phyloP scores from a whole-genome alignment of 1,284 basidiomycete genomes.

The Austroboletus niveus region DNA sequence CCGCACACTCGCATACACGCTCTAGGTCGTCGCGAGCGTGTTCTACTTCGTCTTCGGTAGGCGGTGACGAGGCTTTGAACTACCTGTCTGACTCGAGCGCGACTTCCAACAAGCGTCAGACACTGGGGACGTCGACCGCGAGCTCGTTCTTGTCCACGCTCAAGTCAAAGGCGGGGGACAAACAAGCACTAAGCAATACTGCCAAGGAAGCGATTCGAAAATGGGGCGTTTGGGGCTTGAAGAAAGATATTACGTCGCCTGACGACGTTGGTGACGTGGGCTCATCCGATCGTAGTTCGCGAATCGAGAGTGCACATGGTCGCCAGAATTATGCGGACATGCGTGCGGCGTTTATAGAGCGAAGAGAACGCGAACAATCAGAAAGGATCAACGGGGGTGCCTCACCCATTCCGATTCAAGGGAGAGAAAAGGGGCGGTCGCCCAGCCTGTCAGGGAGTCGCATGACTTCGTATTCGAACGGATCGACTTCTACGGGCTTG shows the following conservation, averaged over 20 bases:
- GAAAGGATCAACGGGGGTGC: slow-evolving; percentile 23
- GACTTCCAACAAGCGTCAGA: slow-evolving; percentile 30
- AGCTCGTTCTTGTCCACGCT: slow-evolving; percentile 70
- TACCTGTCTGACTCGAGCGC: slow-evolving; percentile 29
- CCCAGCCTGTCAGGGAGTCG: slow-evolving; percentile 29
- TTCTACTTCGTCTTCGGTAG: slow-evolving; percentile 32
- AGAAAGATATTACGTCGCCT: slow-evolving; percentile 45
- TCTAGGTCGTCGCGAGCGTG: slow-evolving; percentile 27
- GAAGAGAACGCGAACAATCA: slow-evolving; percentile 48
- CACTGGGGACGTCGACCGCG: slow-evolving; percentile 36
- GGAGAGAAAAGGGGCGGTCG: slow-evolving; percentile 28
- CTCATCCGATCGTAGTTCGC: slow-evolving; percentile 38
- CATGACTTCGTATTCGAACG: slow-evolving; percentile 17
- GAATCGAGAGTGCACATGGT: slow-evolving; percentile 37
- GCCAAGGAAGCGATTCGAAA: slow-evolving; percentile 86
- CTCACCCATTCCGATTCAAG: slow-evolving; percentile 33
- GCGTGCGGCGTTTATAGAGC: slow-evolving; percentile 63
- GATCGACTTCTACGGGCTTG: slow-evolving; percentile 29
- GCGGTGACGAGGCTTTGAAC: slow-evolving; percentile 26
- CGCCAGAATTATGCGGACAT: slow-evolving; percentile 69
- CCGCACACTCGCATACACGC: slow-evolving; percentile 20
- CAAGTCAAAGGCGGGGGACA: slow-evolving; percentile 76
- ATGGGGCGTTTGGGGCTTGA: slow-evolving; percentile 79
- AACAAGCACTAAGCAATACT: slow-evolving; percentile 75
- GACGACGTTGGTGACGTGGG: slow-evolving; percentile 48